A percentile compares a stretch with the other conserved stretches of the same genome.
Conservation (phyloP, 1,284 basidiomycete genomes). For the Coniferiporia sulphurascens region DNA sequence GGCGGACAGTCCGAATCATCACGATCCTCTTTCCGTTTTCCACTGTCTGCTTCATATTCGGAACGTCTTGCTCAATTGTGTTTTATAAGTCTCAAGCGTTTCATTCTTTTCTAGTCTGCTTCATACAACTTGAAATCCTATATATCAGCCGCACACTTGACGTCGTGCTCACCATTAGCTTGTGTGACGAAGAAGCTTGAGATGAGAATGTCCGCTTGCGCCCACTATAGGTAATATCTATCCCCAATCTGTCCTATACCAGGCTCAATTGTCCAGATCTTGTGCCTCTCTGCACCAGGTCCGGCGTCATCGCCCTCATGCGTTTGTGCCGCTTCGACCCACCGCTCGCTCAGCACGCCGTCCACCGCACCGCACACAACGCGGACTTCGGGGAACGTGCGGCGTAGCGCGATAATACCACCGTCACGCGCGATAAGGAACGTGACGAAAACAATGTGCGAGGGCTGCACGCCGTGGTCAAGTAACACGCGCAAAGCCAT, state of each 20-base stretch:
- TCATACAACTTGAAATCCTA: neutral
- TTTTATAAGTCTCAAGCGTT: neutral
- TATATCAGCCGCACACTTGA: neutral
- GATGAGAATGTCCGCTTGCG: neutral
- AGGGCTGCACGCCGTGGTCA: slow-evolving; percentile 88
- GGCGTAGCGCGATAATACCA: slow-evolving; percentile 71
- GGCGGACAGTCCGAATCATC: neutral
- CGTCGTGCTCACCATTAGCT: neutral
- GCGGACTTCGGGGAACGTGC: slow-evolving; percentile 78
- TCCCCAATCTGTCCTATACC: slow-evolving; percentile 82
- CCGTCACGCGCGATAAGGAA: slow-evolving; percentile 84
- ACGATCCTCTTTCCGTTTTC: neutral
- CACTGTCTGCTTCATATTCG: neutral
- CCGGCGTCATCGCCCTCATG: slow-evolving; percentile 30
- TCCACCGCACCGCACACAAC: slow-evolving; percentile 85
- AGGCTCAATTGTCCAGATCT: slow-evolving; percentile 73
- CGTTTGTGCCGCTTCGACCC: slow-evolving; percentile 49
- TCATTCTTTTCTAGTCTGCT: neutral
- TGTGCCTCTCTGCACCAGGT: slow-evolving; percentile 35
- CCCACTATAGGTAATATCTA: slow-evolving; percentile 34
- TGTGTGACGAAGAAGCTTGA: neutral
- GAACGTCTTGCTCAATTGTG: neutral
- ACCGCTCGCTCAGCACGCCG: slow-evolving; percentile 63
- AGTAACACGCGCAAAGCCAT: slow-evolving; percentile 96
- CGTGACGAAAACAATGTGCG: slow-evolving; percentile 83